Conservation (phyloP, 108 stramenopile species). For the Fragilaria radians region DNA sequence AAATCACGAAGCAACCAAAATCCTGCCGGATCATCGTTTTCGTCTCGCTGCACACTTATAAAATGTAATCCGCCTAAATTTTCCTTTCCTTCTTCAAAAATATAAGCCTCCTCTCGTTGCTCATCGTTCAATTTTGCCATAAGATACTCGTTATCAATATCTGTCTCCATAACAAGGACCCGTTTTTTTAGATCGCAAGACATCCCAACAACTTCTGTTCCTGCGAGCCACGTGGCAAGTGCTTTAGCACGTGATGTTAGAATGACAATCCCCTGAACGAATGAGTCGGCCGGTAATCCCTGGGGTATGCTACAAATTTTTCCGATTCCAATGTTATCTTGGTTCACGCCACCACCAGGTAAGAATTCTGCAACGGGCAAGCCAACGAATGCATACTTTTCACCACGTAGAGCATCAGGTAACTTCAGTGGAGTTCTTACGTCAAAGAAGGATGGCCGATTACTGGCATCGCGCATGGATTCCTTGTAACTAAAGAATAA, state of each 20-base stretch:
- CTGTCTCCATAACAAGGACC: constrained; percentile 86
- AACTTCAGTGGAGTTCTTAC: constrained; percentile 86
- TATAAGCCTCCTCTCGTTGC: constrained; percentile 81
- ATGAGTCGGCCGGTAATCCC: constrained; percentile 69
- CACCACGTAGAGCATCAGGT: constrained; percentile 91
- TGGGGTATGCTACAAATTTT: constrained; percentile 58
- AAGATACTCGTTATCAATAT: constrained; percentile 90
- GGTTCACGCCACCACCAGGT: constrained; percentile 65
- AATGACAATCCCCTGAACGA: constrained; percentile 90
- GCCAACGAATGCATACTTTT: constrained; percentile 93
- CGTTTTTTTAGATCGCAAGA: constrained; percentile 84
- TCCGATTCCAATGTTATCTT: constrained; percentile 79
- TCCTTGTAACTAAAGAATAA: constrained; percentile 32
- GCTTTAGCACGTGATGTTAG: constrained; percentile 78
- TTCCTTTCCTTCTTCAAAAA: constrained; percentile 90
- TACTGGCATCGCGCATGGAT: constrained; percentile 50
- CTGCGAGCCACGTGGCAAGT: constrained; percentile 89
- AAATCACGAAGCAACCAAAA: constrained; percentile 92
- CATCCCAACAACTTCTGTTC: constrained; percentile 83
- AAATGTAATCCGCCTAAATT: constrained; percentile 87
- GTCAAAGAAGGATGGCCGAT: constrained; percentile 65
- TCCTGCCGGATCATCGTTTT: constrained; percentile 89
- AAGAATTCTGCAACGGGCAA: constrained; percentile 88
- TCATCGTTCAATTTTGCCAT: constrained; percentile 83
- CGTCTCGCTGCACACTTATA: constrained; percentile 84